These are phyloP conservation scores for Cucumis sativus DNA, from an alignment of 306 rosid genomes.

Conservation along the genomic window DNA sequence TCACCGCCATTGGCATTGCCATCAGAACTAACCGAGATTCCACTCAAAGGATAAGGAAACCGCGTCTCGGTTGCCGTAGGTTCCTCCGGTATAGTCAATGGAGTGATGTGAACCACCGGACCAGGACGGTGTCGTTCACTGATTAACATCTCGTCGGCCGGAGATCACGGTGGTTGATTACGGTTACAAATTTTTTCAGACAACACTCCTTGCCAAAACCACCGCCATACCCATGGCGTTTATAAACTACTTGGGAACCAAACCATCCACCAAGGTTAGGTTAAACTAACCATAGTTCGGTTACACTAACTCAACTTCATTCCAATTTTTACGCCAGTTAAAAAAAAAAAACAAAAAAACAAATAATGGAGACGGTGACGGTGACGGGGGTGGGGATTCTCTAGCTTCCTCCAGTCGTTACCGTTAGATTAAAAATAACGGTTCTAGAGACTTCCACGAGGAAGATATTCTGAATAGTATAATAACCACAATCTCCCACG, in stretches of 20 bases:
- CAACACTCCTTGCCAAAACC: constrained; percentile 12
- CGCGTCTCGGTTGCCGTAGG: constrained; percentile 34
- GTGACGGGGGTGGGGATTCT: neutral
- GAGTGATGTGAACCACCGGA: constrained; percentile 66
- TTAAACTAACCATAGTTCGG: neutral
- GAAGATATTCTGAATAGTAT: neutral
- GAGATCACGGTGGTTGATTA: neutral
- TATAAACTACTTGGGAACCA: constrained; percentile 5
- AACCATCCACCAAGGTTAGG: neutral
- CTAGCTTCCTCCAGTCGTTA: neutral
- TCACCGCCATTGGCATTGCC: constrained; percentile 31
- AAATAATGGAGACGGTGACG: neutral
- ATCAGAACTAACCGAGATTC: constrained; percentile 28
- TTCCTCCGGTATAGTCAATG: constrained; percentile 49
- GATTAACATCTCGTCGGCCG: constrained; percentile 39
- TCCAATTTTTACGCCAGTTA: neutral
- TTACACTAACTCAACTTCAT: neutral
- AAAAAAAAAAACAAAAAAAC: neutral
- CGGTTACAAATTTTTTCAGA: constrained; percentile 18
- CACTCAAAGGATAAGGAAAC: constrained; percentile 27
- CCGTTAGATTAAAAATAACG: constrained; percentile 1
- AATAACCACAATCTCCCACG: neutral
- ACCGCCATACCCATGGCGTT: constrained; percentile 3
- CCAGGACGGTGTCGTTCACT: constrained; percentile 54
- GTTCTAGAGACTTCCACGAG: constrained; percentile 4